A percentile compares a stretch with the other conserved stretches of the same genome.
Evolutionary conservation across 2,329 filamentous ascomycete species (phyloP).

Genomic region (Pseudogymnoascus sp.): DNA sequence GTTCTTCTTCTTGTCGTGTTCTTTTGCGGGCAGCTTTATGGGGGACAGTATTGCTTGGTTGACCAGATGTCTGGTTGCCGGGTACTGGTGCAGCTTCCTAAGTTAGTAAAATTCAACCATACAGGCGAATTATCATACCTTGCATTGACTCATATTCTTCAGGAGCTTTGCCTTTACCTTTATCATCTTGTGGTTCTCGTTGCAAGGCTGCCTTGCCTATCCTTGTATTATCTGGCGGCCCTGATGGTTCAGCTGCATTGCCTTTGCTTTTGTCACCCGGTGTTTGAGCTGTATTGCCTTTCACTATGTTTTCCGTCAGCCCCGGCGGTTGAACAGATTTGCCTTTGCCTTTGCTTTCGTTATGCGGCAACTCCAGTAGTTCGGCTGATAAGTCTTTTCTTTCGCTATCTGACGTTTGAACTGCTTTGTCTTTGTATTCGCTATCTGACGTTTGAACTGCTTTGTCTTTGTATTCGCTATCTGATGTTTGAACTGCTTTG

Average conservation of each 20-base stretch:
- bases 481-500: background rate
- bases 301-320: background rate
- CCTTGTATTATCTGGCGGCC: too few species aligned
- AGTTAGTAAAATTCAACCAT: background rate
- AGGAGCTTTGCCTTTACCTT: background rate
- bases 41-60: background rate
- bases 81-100: background rate
- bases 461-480: background rate
- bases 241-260: background rate
- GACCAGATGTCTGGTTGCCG: background rate
- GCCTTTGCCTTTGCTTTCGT: background rate
- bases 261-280: background rate
- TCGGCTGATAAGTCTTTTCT: background rate
- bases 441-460: background rate
- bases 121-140: background rate
- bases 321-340: background rate
- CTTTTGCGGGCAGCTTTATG: background rate
- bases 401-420: background rate
- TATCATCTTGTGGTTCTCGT: background rate
- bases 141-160: background rate
- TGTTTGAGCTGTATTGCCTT: background rate
- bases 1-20: background rate
- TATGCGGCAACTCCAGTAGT: background rate
- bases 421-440: background rate
- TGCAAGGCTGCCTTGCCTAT: background rate